Evolutionary conservation across 768 basidiomycete species (phyloP), one percentile per base, ranked within the genome.

Genomic region (Dendrothele bispora): DNA sequence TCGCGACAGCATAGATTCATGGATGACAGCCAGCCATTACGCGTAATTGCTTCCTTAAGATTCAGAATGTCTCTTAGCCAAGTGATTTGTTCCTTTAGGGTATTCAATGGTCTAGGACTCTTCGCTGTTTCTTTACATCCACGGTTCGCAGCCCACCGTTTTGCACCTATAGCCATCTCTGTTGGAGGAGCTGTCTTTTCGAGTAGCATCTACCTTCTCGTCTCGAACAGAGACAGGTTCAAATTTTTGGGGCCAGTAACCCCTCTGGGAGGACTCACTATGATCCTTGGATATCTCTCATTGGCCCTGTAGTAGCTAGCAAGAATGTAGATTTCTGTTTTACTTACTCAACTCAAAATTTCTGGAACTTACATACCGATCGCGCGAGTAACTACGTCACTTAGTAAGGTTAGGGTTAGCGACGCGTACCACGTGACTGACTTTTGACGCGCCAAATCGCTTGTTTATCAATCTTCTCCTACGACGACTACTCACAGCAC

Each of bases 91-190:
- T 32, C 8, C 35, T 6, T 24, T 58, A 89, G 86, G n/a, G 69
- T 87, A 32, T 78, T 74, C 59, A 88, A 89, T 48, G 88, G 88
- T 12, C 72, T 90, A 10, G 83, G 75, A 0, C 65, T 88, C 46
- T 63, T 88, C 56, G 61, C 79, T 8, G 57, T 87, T 10, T 86
- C 86, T 2, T 57, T 80, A 59, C 84, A 88, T 63, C 80, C 74
- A 2, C 74, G 75, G 26, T 86, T 87, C 57, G 64, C 79, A 0
- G 48, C 55, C 1, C 83, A 87, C 57, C 66, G 71, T 8, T 87
- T 88, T 57, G 79, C 86, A 21, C 86, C 83, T 4, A 83, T 81
- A 2, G 84, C 85, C 2, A 83, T 89, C 45, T 68, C 77, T 5
- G 64, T 64, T 1, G 86, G 87, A 2, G 67, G 77, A 0, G 39